A percentile compares a stretch with the other conserved stretches of the same genome.
Evolutionary conservation across 257 asterid species (phyloP).

Genomic region (Solanum appendiculatum): DNA sequence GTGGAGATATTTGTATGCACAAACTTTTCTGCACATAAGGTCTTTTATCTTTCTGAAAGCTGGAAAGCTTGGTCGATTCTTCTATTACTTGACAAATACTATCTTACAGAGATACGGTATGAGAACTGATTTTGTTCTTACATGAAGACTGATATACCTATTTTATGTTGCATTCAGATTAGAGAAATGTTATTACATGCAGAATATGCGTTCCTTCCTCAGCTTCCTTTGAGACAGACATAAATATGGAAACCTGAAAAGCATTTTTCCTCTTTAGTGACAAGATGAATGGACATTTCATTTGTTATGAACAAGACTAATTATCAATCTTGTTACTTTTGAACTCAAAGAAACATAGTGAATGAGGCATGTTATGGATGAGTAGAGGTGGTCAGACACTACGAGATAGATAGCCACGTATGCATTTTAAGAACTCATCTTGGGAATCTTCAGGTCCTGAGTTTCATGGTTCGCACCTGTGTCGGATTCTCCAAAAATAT

Average conservation of each 20-base stretch:
- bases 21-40: neutral
- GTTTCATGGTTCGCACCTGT: too few species aligned
- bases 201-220: neutral
- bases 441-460: neutral
- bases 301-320: neutral
- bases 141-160: neutral
- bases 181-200: neutral
- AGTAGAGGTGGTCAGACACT: neutral
- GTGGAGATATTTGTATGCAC: neutral
- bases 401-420: neutral
- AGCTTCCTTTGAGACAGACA: neutral
- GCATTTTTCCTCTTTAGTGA: neutral
- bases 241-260: neutral
- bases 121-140: neutral
- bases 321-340: neutral
- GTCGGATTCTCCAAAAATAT: too few species aligned
- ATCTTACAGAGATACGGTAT: neutral
- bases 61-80: neutral
- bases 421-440: neutral
- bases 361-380: neutral
- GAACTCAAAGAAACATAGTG: neutral
- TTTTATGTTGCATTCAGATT: neutral
- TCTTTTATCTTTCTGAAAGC: neutral
- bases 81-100: neutral
- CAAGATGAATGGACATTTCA: neutral